These are phyloP conservation scores for Tuber calosporum DNA, from an alignment of 495 filamentous ascomycete genomes.

Conservation along the genomic window DNA sequence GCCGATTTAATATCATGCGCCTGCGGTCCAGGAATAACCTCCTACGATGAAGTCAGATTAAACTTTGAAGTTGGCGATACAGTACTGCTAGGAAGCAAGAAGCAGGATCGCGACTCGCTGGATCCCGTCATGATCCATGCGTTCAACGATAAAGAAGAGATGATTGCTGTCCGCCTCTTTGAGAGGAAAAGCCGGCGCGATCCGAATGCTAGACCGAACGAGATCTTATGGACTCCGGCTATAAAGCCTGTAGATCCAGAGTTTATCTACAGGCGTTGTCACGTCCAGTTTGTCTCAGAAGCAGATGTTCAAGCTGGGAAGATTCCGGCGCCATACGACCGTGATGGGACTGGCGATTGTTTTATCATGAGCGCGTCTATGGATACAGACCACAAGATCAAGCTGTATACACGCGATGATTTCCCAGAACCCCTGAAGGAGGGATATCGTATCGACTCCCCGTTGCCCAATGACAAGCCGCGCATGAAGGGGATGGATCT, in stretches of 20 bases:
- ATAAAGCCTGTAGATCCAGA: slow-evolving; percentile 43
- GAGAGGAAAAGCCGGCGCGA: neutral
- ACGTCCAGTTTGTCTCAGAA: slow-evolving; percentile 52
- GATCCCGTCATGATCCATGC: slow-evolving; percentile 54
- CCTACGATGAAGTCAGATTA: slow-evolving; percentile 5
- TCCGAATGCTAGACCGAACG: slow-evolving; percentile 51
- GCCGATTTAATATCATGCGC: slow-evolving; percentile 40
- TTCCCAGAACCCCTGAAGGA: slow-evolving; percentile 47
- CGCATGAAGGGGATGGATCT: slow-evolving; percentile 54
- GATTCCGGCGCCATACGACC: slow-evolving; percentile 58
- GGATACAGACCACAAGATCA: slow-evolving; percentile 12
- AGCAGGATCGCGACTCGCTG: slow-evolving; percentile 37
- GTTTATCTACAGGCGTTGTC: slow-evolving; percentile 51
- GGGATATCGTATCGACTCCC: slow-evolving; percentile 48
- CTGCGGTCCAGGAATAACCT: slow-evolving; percentile 14
- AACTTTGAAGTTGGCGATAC: slow-evolving; percentile 51
- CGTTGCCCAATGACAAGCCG: slow-evolving; percentile 40
- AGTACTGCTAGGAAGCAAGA: slow-evolving; percentile 46
- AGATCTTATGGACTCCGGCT: slow-evolving; percentile 56
- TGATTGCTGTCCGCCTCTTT: slow-evolving; percentile 7
- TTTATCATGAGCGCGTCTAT: slow-evolving; percentile 54
- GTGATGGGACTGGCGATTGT: slow-evolving; percentile 55
- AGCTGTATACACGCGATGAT: slow-evolving; percentile 11
- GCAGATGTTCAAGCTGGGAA: slow-evolving; percentile 38
- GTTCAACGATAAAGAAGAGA: slow-evolving; percentile 42